These are phyloP conservation scores for Colletotrichum australisinense DNA, from an alignment of 2,329 filamentous ascomycete genomes.

Conservation along the genomic window DNA sequence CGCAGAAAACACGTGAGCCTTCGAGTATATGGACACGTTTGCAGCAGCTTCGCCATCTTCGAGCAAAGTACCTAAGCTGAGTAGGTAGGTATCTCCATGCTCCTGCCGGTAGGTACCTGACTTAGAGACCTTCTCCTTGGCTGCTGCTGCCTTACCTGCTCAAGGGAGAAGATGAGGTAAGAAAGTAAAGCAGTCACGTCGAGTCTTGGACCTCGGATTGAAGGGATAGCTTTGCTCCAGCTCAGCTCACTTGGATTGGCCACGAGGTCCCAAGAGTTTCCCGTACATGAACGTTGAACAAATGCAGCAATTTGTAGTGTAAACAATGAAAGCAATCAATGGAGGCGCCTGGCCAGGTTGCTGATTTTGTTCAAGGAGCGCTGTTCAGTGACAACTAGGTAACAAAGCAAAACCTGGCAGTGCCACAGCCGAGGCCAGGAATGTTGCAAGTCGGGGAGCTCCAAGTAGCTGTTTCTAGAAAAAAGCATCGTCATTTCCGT, in stretches of 20 bases:
- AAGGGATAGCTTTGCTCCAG: not conserved
- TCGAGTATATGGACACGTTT: slow-evolving; percentile 4
- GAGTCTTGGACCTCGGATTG: not conserved
- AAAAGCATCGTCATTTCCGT: not conserved
- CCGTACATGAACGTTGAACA: not conserved
- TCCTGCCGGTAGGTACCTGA: slow-evolving; percentile 7
- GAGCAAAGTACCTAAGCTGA: slow-evolving; percentile 5
- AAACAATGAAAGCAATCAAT: not conserved
- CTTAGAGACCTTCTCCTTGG: not conserved
- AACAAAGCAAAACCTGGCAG: not conserved
- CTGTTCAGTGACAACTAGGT: not conserved
- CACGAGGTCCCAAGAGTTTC: no score
- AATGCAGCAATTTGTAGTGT: not conserved
- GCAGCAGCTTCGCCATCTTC: not conserved
- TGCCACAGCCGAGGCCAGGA: slow-evolving; percentile 3
- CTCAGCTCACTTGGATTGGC: not conserved
- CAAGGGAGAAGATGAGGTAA: slow-evolving; percentile 27
- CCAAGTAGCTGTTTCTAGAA: not conserved
- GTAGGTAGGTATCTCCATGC: not conserved
- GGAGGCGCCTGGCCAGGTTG: not conserved
- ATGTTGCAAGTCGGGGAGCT: slow-evolving; percentile 29
- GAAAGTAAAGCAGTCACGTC: slow-evolving; percentile 15
- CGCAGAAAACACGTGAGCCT: not conserved
- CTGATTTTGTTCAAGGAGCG: not conserved
- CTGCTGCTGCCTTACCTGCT: not conserved